Base-by-base conservation (phyloP, 495 filamentous ascomycete genomes). In the Aspergillus affinis region DNA sequence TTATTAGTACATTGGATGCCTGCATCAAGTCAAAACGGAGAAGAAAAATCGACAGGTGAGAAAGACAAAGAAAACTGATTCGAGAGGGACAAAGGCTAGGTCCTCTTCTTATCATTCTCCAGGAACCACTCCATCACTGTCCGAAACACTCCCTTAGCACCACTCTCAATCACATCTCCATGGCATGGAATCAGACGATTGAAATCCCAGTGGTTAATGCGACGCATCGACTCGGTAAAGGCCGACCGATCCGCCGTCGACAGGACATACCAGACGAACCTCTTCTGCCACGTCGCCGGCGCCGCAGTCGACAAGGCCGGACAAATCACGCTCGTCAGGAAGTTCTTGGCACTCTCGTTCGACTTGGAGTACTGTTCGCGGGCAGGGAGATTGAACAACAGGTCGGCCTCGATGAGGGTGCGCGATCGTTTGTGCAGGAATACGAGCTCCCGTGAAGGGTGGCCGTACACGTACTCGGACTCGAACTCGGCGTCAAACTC, bases 401-500 rank as follows among this genome's bases (percentile, higher is more conserved):
- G 70, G 69, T 98, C 94, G 19, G 91, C 94, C 75, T 97, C 79
- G 65, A 98, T 91, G n/a, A 98, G 75, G 0, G 91, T 92, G 44
- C 79, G 77, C 26, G 89, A 87, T 0, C 90, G 92, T 70, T 88
- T 89, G 72, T 96, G 90, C 67, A 86, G 72, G 71, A 97, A 91
- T 20, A 93, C 91, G 12, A 98, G 71, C 72, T 98, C 94, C 70
- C 90, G 88, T 69, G 92, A 96, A 13, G 79, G 75, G 70, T 98
- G 94, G 6, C 82, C 83, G 65, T 86, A 76, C 30, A 96, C 88
- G 69, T 87, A 96, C 73, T 97, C 93, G 61, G 84, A 82, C 12
- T 93, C 89, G 70, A 98, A 96, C 57, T 97, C 92, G 3, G 72
- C 64, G 66, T 93, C 91, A 67, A 98, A 96, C 36, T 94, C 93